Evolutionary conservation across 75 land plant species (phyloP).

Genomic region (Gnetum montanum): DNA sequence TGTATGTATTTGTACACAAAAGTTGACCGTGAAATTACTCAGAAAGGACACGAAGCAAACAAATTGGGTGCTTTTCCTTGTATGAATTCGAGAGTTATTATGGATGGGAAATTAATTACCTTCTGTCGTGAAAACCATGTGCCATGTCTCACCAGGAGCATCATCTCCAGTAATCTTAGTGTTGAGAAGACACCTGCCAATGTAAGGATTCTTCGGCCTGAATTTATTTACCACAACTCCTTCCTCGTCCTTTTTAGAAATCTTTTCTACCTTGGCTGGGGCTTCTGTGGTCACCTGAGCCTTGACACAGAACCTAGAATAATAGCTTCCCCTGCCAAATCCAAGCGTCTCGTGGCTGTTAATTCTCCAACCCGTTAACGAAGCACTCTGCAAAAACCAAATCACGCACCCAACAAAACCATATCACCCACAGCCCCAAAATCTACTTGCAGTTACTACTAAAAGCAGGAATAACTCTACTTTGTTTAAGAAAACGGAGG

Average conservation of each 20-base stretch:
- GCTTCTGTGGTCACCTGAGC: slow-evolving; percentile 51
- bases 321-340: background rate
- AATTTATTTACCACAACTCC: slow-evolving; percentile 69
- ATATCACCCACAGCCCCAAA: background rate
- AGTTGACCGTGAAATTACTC: no score
- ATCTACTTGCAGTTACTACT: background rate
- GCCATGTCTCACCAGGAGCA: slow-evolving; percentile 99
- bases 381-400: background rate
- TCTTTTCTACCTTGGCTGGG: slow-evolving; percentile 59
- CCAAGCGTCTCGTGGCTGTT: background rate
- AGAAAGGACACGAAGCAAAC: no score
- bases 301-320: slow-evolving; percentile 17
- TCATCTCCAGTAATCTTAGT: slow-evolving; percentile 96
- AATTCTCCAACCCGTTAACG: background rate
- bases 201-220: slow-evolving; percentile 86
- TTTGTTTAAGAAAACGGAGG: slow-evolving; percentile 4
- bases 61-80: no score
- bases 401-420: background rate
- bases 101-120: slow-evolving; percentile 51
- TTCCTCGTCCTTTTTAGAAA: slow-evolving; percentile 68
- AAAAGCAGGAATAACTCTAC: background rate
- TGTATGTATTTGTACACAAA: no score
- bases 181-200: slow-evolving; percentile 71
- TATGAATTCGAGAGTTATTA: no score
- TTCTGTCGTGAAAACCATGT: slow-evolving; percentile 97